Evolutionary conservation across 2,329 filamentous ascomycete genomes (phyloP).

Genomic region (Colletotrichum salicis): DNA sequence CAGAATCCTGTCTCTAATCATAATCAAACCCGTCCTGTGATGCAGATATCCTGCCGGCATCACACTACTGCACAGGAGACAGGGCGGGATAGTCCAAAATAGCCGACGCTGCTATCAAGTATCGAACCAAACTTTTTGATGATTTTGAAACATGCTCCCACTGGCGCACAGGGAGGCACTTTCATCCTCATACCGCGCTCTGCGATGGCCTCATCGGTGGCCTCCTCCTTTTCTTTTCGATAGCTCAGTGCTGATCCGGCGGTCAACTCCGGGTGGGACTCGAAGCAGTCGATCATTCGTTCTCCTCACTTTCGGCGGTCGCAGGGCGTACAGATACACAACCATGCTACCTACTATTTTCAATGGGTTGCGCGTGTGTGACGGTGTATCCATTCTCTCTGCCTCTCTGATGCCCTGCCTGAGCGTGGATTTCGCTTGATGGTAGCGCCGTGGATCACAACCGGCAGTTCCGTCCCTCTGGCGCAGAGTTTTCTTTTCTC

Average conservation of each 20-base stretch:
- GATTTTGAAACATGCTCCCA: background rate
- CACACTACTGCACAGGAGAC: background rate
- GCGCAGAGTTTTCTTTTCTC: background rate
- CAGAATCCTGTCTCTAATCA: background rate
- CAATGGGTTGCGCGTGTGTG: background rate
- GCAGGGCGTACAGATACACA: background rate
- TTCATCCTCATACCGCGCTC: constrained; percentile 1
- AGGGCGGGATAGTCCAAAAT: background rate
- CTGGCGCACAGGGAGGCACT: background rate
- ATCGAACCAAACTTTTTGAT: constrained; percentile 6
- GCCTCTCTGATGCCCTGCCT: constrained; percentile 2
- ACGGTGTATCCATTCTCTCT: background rate
- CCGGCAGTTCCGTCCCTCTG: constrained; percentile 20
- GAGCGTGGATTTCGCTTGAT: constrained; percentile 7
- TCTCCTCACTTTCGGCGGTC: background rate
- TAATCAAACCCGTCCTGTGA: background rate
- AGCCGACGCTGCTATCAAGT: background rate
- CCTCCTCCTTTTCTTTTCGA: constrained; percentile 1
- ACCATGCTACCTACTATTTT: background rate
- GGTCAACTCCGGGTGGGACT: constrained; percentile 18
- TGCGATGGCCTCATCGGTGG: background rate
- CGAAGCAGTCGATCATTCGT: background rate
- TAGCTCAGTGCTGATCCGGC: background rate
- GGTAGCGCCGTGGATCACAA: constrained; percentile 21
- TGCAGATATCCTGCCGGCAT: background rate